phyloP scores from a whole-genome alignment of 345 rosid species.

The Hibiscus tridactylites region DNA sequence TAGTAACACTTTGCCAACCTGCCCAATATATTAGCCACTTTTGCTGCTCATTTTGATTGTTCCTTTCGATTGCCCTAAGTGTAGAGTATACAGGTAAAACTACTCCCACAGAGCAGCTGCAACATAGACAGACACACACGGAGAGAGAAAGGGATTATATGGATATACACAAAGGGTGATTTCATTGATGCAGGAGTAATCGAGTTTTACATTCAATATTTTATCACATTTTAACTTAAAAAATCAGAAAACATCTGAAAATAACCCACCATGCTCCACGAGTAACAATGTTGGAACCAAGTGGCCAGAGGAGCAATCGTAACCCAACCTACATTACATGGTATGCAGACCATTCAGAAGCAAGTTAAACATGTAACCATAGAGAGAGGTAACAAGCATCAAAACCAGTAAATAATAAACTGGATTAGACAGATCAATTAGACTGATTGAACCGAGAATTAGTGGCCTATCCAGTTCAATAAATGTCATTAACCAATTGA shows the following conservation, averaged over 20 bases:
- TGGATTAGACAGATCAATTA: neutral
- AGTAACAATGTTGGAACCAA: conserved; percentile 41
- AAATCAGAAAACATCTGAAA: neutral
- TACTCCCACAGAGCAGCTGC: conserved; percentile 39
- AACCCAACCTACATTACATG: conserved; percentile 35
- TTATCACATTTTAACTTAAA: neutral
- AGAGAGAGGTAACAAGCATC: neutral
- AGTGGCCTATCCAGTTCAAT: neutral
- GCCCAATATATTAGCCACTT: conserved; percentile 43
- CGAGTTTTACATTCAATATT: neutral
- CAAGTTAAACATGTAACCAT: neutral
- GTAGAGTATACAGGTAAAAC: conserved; percentile 42
- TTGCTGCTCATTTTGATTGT: conserved; percentile 22
- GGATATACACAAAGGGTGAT: neutral
- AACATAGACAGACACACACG: neutral
- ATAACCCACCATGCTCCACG: conserved; percentile 48
- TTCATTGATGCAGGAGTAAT: neutral
- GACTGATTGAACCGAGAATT: neutral
- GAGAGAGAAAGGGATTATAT: neutral
- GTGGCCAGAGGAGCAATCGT: conserved; percentile 39
- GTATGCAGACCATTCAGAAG: neutral
- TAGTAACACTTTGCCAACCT: conserved; percentile 13
- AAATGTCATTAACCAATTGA: neutral
- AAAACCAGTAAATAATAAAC: neutral
- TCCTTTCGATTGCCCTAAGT: conserved; percentile 37